Conservation (phyloP, 148 eudicot genomes). For the Nepenthes mirabilis region DNA sequence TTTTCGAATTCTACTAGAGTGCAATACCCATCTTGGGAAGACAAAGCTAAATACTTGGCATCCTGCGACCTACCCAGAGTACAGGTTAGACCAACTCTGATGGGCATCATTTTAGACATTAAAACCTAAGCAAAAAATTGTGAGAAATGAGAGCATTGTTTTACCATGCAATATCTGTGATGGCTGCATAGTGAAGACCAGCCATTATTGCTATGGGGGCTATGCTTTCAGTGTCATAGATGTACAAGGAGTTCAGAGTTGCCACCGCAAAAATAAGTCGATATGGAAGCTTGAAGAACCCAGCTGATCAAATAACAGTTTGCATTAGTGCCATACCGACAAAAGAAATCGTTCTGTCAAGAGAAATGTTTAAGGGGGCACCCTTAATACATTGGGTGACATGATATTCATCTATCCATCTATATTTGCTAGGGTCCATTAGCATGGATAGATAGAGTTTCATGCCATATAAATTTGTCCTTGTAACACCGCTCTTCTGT, state of each 20-base stretch:
- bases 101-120: not conserved
- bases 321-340: not conserved
- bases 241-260: conserved; percentile 79
- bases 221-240: conserved; percentile 73
- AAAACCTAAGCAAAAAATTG: conserved; percentile 2
- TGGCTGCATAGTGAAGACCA: conserved; percentile 94
- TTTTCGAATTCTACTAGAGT: conserved; percentile 77
- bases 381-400: no score
- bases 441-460: no score
- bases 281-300: conserved; percentile 79
- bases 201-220: conserved; percentile 73
- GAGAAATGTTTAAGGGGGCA: no score
- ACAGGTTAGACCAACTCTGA: not conserved
- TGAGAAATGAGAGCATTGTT: not conserved
- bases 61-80: conserved; percentile 45
- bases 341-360: not conserved
- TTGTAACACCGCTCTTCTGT: no score
- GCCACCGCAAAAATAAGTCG: conserved; percentile 89
- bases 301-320: conserved; percentile 22
- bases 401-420: no score
- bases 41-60: conserved; percentile 66
- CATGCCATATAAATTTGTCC: no score
- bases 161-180: conserved; percentile 92
- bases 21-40: conserved; percentile 96
- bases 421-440: no score